Evolutionary conservation across 768 basidiomycete species (phyloP), one percentile per base, ranked within the genome.

Genomic region (Xerocomellus amylosporus): DNA sequence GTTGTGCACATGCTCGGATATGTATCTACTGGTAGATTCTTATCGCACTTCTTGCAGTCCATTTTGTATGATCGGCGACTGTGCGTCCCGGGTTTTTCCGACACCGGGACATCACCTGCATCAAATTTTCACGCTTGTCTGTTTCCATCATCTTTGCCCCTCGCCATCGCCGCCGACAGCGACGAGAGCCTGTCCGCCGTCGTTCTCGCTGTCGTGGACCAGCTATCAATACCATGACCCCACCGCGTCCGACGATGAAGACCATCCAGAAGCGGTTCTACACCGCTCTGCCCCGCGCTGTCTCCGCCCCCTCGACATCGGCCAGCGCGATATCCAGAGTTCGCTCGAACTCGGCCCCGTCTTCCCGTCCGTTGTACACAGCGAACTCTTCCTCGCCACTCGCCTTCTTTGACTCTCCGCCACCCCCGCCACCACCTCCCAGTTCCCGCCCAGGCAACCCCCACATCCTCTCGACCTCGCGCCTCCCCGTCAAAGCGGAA

Each of bases 201-300:
- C 3, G 34, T 24, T 4, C 22, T 48, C 46, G 40, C 8, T 39
- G 28, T 47, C 43, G 51, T 41, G 13, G 38, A n/a, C 42, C 26
- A 54, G 4, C 44, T 2, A 12, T 19, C 0, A 22, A 48, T 17
- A 55, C 52, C 17, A 76, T 75, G 74, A 69, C 68, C 34, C 60
- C 71, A 46, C 73, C 73, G 2, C 70, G 72, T 19, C 67, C 72
- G 45, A 72, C 77, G 58, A 79, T 78, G 73, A 77, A 77, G 70
- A 75, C 75, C 24, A 74, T 80, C 24, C 77, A 77, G 58, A 83
- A 80, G 61, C 76, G 79, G n/a, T 67, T 83, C 40, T 79, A 74
- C 59, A 74, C 72, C 19, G 78, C 74, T 60, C 76, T 49, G 30
- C 75, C 74, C 38, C 77, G 76, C 46, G 67, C 69, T 9, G 58